phyloP scores from a whole-genome alignment of 139 green algal species.

The Diplosphaera chodatii region DNA sequence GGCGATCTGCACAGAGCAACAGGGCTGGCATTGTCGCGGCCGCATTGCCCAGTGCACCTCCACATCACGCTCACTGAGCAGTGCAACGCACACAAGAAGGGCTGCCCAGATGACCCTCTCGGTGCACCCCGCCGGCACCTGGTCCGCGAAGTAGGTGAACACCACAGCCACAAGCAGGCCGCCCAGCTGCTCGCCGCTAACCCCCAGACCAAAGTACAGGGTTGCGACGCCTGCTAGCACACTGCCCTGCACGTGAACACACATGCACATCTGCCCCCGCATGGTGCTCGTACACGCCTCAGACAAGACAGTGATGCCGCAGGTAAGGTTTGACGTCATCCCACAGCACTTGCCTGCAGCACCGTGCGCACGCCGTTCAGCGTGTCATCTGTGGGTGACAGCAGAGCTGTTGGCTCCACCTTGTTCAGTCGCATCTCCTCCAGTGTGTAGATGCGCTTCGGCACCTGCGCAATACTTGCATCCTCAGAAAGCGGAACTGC shows the following conservation, averaged over 20 bases:
- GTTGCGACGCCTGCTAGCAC: conserved; percentile 49
- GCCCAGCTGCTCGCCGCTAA: conserved; percentile 35
- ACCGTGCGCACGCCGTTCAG: conserved; percentile 57
- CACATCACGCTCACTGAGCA: background rate
- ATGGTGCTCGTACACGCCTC: too few species aligned
- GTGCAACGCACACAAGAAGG: too few species aligned
- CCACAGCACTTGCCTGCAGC: conserved; percentile 30
- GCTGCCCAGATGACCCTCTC: too few species aligned
- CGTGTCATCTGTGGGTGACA: conserved; percentile 70
- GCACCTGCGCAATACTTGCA: too few species aligned
- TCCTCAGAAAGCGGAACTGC: too few species aligned
- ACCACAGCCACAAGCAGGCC: conserved; percentile 31
- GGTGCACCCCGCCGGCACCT: too few species aligned
- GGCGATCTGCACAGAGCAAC: conserved; percentile 36
- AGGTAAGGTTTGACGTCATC: too few species aligned
- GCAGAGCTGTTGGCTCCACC: conserved; percentile 67
- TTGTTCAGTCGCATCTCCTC: conserved; percentile 86
- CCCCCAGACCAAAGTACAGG: conserved; percentile 17
- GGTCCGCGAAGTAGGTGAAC: conserved; percentile 50
- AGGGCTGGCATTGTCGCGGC: too few species aligned
- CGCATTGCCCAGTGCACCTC: background rate
- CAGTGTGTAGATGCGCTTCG: conserved; percentile 70
- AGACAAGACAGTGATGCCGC: too few species aligned
- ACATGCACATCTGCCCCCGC: too few species aligned
- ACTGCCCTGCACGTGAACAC: conserved; percentile 18